Evolutionary conservation across 2,329 filamentous ascomycete species (phyloP).

Genomic region (Verticillium zaregamsianum): DNA sequence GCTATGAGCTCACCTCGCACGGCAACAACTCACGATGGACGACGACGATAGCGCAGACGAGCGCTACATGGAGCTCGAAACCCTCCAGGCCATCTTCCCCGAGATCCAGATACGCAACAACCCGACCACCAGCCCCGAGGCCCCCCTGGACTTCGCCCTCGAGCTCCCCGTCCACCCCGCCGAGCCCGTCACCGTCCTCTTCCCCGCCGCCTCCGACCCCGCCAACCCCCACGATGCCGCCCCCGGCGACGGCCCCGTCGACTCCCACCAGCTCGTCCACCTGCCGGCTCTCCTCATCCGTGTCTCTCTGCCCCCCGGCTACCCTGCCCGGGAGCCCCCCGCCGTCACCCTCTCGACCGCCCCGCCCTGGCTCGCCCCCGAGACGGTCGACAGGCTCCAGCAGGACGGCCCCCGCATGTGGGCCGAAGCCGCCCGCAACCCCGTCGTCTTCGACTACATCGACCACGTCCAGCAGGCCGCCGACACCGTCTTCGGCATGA

Average conservation of each 20-base stretch:
- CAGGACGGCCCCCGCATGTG: constrained; percentile 49
- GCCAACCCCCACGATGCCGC: constrained; percentile 9
- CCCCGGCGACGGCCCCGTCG: constrained; percentile 17
- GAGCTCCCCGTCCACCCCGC: constrained; percentile 54
- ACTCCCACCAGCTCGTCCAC: constrained; percentile 50
- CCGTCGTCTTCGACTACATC: constrained; percentile 59
- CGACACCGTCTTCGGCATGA: constrained; percentile 57
- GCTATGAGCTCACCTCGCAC: background rate
- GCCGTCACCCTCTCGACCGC: constrained; percentile 44
- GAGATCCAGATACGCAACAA: constrained; percentile 48
- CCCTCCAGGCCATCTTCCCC: constrained; percentile 62
- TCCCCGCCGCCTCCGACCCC: constrained; percentile 39
- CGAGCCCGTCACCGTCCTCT: constrained; percentile 52
- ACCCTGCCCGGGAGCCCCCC: constrained; percentile 52
- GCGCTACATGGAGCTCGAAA: constrained; percentile 55
- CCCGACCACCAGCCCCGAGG: constrained; percentile 33
- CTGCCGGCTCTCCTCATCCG: constrained; percentile 53
- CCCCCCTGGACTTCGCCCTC: constrained; percentile 37
- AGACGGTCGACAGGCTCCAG: constrained; percentile 45
- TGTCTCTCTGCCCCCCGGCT: constrained; percentile 52
- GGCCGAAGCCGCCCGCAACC: constrained; percentile 57
- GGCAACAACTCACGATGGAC: constrained; percentile 24
- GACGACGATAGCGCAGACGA: constrained; percentile 41
- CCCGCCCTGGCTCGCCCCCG: constrained; percentile 52
- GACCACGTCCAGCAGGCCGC: constrained; percentile 57